Conservation (phyloP, 2,329 filamentous ascomycete species). For the Fusarium kyushuense region DNA sequence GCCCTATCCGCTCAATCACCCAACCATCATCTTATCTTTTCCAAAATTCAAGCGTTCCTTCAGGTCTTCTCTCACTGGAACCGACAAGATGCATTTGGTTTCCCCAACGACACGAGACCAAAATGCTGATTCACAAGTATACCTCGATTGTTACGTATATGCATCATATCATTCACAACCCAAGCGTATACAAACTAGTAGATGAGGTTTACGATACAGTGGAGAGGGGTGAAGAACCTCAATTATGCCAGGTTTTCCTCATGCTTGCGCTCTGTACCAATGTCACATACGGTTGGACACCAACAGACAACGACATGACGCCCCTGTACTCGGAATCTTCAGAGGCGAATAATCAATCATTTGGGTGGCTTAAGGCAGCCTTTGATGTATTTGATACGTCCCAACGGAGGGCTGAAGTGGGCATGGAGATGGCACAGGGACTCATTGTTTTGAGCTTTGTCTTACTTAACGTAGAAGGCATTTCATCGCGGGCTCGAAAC, state of each 20-base stretch:
- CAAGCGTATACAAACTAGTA: constrained; percentile 46
- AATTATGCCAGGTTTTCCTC: constrained; percentile 47
- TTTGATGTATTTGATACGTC: constrained; percentile 54
- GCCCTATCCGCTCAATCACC: constrained; percentile 50
- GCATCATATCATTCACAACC: constrained; percentile 51
- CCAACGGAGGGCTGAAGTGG: constrained; percentile 46
- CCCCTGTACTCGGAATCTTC: constrained; percentile 44
- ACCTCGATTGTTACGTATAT: constrained; percentile 48
- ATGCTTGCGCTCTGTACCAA: constrained; percentile 50
- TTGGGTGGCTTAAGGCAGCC: constrained; percentile 52
- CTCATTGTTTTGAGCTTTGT: constrained; percentile 55
- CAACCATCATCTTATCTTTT: constrained; percentile 52
- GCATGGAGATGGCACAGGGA: constrained; percentile 55
- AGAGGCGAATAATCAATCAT: constrained; percentile 49
- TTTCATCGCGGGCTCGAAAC: constrained; percentile 34
- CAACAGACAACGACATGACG: constrained; percentile 44
- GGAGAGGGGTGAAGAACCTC: constrained; percentile 39
- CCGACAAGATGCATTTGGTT: constrained; percentile 53
- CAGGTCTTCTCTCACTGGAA: constrained; percentile 43
- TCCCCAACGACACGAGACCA: constrained; percentile 50
- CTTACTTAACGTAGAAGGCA: constrained; percentile 53
- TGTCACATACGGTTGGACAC: constrained; percentile 51
- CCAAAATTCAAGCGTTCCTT: constrained; percentile 43
- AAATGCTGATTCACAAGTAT: constrained; percentile 49
- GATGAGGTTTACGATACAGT: constrained; percentile 50